Evolutionary conservation across 768 basidiomycete species (phyloP), one percentile per base, ranked within the genome.

Genomic region (Rhizopogon sp.): DNA sequence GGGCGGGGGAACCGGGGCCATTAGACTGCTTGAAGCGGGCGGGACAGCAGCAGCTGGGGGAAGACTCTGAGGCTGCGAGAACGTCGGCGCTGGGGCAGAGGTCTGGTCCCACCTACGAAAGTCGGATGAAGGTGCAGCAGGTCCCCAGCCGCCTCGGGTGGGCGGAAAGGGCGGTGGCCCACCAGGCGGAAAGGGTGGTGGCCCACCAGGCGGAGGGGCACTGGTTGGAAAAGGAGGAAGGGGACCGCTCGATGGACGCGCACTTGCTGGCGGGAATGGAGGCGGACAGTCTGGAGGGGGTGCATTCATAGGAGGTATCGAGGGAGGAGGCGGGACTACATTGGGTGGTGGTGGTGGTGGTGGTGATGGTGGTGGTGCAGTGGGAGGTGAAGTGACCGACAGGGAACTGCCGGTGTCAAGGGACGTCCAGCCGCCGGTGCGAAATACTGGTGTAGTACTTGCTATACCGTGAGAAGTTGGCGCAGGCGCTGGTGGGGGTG

Each of bases 371-470:
- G 20, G 20, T 20, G 20, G 54, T 10, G 43, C 39, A 25, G 44
- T 43, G 5, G 63, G 58, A 11, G 58, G 37, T 5, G 65, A 63
- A 51, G 66, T 64, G 14, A 59, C 50, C 3, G 64, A 37, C 35
- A 68, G 67, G 25, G 69, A 69, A 55, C 65, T 75, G 20, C 76
- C 72, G 2, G 77, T 77, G 56, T 87, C 87, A 25, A 89, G 72
- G 37, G 81, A 80, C 8, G 85, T 82, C 81, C 84, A 88, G 16
- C 88, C 87, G 45, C 76, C 85, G 10, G 79, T 74, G 43, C 83
- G 76, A 65, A 86, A 87, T 9, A 72, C 60, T 16, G 83, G 77
- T 25, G 78, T 46, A 60, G 55, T 5, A 58, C 60, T 43, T 47
- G n/a, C 60, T 56, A 57, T 35, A 59, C 20, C 35, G 41, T 60